Conservation (phyloP, 345 rosid species). For the Camelina hispida region DNA sequence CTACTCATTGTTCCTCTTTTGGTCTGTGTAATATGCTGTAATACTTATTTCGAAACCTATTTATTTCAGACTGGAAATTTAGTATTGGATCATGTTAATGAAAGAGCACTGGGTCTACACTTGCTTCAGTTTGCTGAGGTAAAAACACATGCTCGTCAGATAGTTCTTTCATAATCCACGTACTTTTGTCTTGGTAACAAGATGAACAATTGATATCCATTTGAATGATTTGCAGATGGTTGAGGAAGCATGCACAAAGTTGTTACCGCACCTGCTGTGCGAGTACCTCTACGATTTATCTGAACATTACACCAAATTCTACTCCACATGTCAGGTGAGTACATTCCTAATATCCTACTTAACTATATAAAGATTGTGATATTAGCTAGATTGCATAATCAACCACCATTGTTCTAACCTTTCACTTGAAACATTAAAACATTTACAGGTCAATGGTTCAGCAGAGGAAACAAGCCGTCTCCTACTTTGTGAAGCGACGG, state of each 20-base stretch:
- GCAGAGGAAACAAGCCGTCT: conserved; percentile 74
- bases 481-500: neutral
- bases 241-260: conserved; percentile 73
- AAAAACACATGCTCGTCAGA: neutral
- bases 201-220: neutral
- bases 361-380: neutral
- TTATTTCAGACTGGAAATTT: conserved; percentile 52
- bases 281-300: conserved; percentile 76
- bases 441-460: conserved; percentile 70
- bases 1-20: no score
- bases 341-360: neutral
- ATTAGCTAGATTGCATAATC: neutral
- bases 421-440: neutral
- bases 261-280: conserved; percentile 69
- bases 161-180: neutral
- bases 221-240: conserved; percentile 50
- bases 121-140: conserved; percentile 76
- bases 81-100: conserved; percentile 59
- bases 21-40: neutral
- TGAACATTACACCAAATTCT: conserved; percentile 68
- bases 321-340: conserved; percentile 71
- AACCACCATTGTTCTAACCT: neutral
- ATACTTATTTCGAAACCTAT: neutral
- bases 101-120: conserved; percentile 72
- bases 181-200: conserved; percentile 3